Percentiles rank a stretch among this genome's conserved stretches.
These are phyloP conservation scores for Hypomyces perniciosus DNA, from an alignment of 2,329 filamentous ascomycete species.

Conservation along the genomic window DNA sequence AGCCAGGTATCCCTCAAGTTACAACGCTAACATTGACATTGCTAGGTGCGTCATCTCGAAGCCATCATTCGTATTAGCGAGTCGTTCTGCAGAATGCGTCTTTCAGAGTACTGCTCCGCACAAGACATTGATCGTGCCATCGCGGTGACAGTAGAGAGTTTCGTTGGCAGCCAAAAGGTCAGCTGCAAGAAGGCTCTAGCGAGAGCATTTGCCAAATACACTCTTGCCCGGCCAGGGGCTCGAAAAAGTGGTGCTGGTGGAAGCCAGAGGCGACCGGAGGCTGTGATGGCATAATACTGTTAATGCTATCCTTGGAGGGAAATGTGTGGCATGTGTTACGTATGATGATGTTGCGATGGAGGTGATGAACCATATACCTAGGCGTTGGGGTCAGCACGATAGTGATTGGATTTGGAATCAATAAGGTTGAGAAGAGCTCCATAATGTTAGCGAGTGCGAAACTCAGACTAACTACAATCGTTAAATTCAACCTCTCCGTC, in stretches of 20 bases:
- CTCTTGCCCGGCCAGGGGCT: conserved; percentile 47
- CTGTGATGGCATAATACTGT: conserved; percentile 22
- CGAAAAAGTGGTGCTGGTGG: conserved; percentile 21
- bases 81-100: conserved; percentile 92
- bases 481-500: too few relatives aligned
- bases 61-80: conserved; percentile 95
- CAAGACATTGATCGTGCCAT: conserved; percentile 96
- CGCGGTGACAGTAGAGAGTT: conserved; percentile 91
- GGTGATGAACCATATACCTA: too few relatives aligned
- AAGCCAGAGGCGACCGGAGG: conserved; percentile 22
- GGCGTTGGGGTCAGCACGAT: too few relatives aligned
- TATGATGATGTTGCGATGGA: too few relatives aligned
- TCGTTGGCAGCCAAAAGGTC: conserved; percentile 93
- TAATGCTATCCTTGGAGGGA: too few relatives aligned
- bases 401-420: too few relatives aligned
- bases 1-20: too few relatives aligned
- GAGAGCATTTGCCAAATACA: conserved; percentile 94
- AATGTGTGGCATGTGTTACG: too few relatives aligned
- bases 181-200: conserved; percentile 96
- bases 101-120: conserved; percentile 89
- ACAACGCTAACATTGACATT: conserved; percentile 6
- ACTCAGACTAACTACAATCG: too few relatives aligned
- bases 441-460: too few relatives aligned
- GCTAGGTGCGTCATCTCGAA: conserved; percentile 88
- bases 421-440: too few relatives aligned